Evolutionary conservation across 2,329 filamentous ascomycete genomes (phyloP), one percentile per base, ranked within the genome.

Genomic region (Chrysosporium queenslandicum): DNA sequence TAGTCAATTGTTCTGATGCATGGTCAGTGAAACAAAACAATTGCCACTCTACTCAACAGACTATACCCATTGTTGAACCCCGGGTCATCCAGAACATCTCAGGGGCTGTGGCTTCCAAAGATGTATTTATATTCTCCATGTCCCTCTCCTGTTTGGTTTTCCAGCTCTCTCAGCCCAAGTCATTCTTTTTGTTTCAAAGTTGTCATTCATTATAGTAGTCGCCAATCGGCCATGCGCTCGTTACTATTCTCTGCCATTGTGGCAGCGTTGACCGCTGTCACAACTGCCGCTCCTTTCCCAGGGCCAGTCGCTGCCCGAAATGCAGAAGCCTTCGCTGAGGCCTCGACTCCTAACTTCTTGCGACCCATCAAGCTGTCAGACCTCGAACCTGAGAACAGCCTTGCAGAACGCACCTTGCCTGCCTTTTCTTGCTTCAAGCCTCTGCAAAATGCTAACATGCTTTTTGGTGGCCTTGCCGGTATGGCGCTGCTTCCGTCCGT

Each of bases 391-490:
- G 52, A 54, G 9, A 34, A 42, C 11, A 36, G 34, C 11, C 48
- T 55, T 27, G 14, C 42, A 18, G 46, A 41, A 3, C 56, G 62
- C 11, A 58, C 46, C 18, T 55, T 54, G 37, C 53, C 58, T 9
- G 53, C 60, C 11, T 56, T 62, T 20, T 58, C 59, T 3, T 54
- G 57, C 43, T 53, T 65, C 3, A 55, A 60, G 20, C 60, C 58
- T 1, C 50, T 55, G 27, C 53, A 55, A 20, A 45, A 58, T 12
- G 58, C 60, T 8, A 54, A 58, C 32, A 55, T 65, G 54, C 58
- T 64, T 9, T 65, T 62, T 48, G 63, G 62, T 21, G 59, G 55
- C 18, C 56, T 61, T 39, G 56, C 53, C 27, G 56, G 62, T 63
- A 58, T 37, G 57, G 8, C 32, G 39, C 23, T 18, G 21, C 9